Evolutionary conservation across 768 basidiomycete species (phyloP).

Genomic region (Termitomyces sp.): DNA sequence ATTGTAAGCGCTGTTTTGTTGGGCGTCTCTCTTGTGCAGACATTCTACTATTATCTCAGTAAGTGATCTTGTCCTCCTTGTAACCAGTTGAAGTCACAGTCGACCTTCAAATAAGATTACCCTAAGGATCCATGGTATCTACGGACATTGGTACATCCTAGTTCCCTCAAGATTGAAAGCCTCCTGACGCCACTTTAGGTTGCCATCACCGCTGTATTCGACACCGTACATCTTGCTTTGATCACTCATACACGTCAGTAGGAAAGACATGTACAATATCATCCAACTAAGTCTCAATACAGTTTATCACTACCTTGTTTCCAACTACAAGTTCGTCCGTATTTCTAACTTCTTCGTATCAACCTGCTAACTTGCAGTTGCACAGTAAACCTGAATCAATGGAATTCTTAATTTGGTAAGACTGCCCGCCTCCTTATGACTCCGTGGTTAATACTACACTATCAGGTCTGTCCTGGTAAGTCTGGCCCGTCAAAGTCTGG

Average conservation of each 20-base stretch:
- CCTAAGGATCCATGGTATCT: conserved; percentile 17
- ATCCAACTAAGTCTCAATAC: background rate
- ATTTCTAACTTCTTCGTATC: background rate
- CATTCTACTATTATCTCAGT: conserved; percentile 18
- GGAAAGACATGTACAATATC: conserved; percentile 7
- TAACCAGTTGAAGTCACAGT: background rate
- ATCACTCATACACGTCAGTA: conserved; percentile 46
- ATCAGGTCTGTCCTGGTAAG: conserved; percentile 37
- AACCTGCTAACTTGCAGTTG: background rate
- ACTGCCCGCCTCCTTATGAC: background rate
- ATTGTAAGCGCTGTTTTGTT: conserved; percentile 17
- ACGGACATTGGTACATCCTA: conserved; percentile 6
- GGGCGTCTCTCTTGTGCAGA: conserved; percentile 19
- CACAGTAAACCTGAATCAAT: conserved; percentile 22
- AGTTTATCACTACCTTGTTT: conserved; percentile 18
- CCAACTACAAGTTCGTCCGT: conserved; percentile 15
- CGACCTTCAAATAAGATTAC: conserved; percentile 7
- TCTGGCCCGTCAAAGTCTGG: background rate
- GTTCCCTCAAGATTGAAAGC: background rate
- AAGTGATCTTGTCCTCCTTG: background rate
- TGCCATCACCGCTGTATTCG: conserved; percentile 34
- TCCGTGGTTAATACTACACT: background rate
- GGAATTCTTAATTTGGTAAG: conserved; percentile 24
- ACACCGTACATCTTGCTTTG: conserved; percentile 44
- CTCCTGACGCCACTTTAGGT: conserved; percentile 28